Conservation (phyloP, 768 basidiomycete species). For the Boletus sensibilis region DNA sequence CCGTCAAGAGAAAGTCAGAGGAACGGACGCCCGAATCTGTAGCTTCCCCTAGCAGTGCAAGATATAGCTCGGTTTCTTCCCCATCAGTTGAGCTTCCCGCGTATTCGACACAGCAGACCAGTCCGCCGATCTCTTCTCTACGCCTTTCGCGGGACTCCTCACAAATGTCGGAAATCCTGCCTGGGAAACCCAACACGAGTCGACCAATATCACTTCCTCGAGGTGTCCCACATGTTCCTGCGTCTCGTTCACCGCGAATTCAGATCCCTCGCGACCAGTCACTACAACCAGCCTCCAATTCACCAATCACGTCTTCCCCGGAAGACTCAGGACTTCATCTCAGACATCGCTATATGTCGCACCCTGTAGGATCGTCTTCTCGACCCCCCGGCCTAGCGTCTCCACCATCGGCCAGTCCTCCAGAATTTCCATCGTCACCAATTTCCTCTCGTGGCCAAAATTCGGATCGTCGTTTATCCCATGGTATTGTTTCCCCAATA, state of each 20-base stretch:
- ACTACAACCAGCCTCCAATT: slow-evolving; percentile 2
- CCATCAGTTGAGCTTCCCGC: not conserved
- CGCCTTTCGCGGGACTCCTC: slow-evolving; percentile 4
- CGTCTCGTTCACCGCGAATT: slow-evolving; percentile 7
- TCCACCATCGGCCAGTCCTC: slow-evolving; percentile 3
- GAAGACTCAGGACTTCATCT: slow-evolving; percentile 13
- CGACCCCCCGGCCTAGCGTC: slow-evolving; percentile 2
- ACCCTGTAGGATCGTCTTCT: not conserved
- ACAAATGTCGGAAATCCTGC: not conserved
- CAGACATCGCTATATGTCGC: slow-evolving; percentile 9
- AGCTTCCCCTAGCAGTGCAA: not conserved
- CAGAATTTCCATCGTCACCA: not conserved
- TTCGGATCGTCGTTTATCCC: not conserved
- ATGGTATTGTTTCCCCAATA: not conserved
- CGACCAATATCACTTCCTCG: slow-evolving; percentile 7
- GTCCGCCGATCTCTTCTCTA: not conserved
- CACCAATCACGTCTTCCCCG: slow-evolving; percentile 17
- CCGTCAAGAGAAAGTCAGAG: not conserved
- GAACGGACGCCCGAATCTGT: not conserved
- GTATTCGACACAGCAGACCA: not conserved
- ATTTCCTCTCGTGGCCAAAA: not conserved
- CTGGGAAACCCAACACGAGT: not conserved
- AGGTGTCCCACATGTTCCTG: not conserved
- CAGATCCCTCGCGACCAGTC: slow-evolving; percentile 13
- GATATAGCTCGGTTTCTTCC: not conserved